Evolutionary conservation across 2,329 filamentous ascomycete genomes (phyloP).

Genomic region (Diaporthe longicolla): DNA sequence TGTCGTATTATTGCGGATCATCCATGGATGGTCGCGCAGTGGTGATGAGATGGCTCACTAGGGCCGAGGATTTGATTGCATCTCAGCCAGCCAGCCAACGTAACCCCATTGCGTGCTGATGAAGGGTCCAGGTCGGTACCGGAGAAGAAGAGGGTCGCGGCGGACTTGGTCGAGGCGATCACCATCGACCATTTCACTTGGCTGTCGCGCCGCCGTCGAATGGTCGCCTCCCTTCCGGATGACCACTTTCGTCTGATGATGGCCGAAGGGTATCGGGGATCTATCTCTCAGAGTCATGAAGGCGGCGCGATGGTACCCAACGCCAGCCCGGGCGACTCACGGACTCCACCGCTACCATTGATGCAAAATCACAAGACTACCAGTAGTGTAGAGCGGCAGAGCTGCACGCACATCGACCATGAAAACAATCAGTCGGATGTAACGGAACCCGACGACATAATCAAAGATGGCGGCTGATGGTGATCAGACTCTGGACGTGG

Average conservation of each 20-base stretch:
- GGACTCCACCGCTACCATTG: conserved; percentile 24
- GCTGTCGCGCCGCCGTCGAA: neutral
- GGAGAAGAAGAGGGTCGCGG: neutral
- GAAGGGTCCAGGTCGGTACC: neutral
- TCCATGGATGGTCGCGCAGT: neutral
- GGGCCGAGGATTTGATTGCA: neutral
- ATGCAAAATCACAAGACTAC: neutral
- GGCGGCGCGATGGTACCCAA: conserved; percentile 21
- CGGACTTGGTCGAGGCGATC: neutral
- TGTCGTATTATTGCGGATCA: no score
- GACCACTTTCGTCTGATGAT: neutral
- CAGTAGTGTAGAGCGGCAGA: neutral
- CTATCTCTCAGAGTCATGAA: conserved; percentile 24
- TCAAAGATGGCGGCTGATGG: conserved; percentile 10
- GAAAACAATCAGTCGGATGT: conserved; percentile 7
- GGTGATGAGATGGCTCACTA: neutral
- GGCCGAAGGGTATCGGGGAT: conserved; percentile 18
- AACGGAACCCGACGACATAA: neutral
- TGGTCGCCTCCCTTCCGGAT: no score
- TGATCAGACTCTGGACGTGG: neutral
- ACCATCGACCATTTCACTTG: neutral
- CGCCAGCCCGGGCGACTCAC: conserved; percentile 13
- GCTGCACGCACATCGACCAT: conserved; percentile 2
- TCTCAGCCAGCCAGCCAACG: neutral
- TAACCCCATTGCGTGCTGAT: conserved; percentile 1